These are phyloP conservation scores for Leccinum truebloodii DNA, from an alignment of 768 basidiomycete species.

Conservation along the genomic window DNA sequence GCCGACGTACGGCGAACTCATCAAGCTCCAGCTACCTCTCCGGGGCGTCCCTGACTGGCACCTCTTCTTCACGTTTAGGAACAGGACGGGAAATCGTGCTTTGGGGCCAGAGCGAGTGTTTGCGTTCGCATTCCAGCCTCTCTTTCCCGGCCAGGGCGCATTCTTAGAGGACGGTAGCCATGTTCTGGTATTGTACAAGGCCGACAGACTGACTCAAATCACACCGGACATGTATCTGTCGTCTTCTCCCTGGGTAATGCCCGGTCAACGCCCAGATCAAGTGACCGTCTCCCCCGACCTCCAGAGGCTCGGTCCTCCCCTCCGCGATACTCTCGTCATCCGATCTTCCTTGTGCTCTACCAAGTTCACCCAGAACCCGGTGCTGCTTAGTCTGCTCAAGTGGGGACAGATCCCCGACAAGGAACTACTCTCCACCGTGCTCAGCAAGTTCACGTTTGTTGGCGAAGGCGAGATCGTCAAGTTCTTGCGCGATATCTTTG, in stretches of 20 bases:
- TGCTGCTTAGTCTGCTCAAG: conserved; percentile 74
- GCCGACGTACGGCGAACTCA: conserved; percentile 91
- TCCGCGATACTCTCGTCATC: conserved; percentile 77
- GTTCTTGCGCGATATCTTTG: conserved; percentile 88
- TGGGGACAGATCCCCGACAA: conserved; percentile 75
- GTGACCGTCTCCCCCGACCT: conserved; percentile 59
- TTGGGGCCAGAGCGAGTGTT: conserved; percentile 70
- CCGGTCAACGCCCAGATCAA: conserved; percentile 62
- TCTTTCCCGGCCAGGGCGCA: conserved; percentile 73
- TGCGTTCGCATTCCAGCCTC: conserved; percentile 89
- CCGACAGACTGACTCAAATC: conserved; percentile 66
- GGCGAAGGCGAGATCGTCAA: conserved; percentile 95
- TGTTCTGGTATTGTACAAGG: conserved; percentile 78
- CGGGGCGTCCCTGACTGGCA: conserved; percentile 78
- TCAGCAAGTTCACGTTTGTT: conserved; percentile 87
- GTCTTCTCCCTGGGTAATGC: conserved; percentile 59
- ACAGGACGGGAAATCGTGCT: conserved; percentile 57
- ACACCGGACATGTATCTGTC: conserved; percentile 70
- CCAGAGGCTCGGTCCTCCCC: conserved; percentile 61
- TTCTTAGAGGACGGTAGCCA: conserved; percentile 92
- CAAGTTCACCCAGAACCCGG: conserved; percentile 86
- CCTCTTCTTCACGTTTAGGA: conserved; percentile 91
- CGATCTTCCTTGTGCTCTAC: conserved; percentile 93
- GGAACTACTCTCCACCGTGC: conserved; percentile 65
- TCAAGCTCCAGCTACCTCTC: conserved; percentile 80